Evolutionary conservation across 2,329 filamentous ascomycete species (phyloP), one percentile per base, ranked within the genome.

Genomic region (Mariannaea sp.): DNA sequence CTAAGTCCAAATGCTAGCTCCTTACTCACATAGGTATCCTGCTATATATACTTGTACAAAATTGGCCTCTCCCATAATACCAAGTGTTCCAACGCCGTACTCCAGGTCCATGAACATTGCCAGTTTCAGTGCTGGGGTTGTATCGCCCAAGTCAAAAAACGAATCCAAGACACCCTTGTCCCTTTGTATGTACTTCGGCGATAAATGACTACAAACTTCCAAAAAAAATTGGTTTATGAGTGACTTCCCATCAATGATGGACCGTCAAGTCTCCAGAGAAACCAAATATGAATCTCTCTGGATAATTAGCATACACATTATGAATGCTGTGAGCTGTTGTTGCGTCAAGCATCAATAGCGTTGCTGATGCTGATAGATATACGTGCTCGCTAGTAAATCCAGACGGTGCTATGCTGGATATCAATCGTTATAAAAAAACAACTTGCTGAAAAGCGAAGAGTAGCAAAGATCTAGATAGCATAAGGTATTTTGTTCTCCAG

Each of bases 341-440:
- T 52, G 44, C 45, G 43, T 50, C 8, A 40, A 29, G 55, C 9
- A 32, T 40, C 17, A 33, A 53, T 46, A 40, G 53, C 38, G 24
- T n/a, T n/a, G n/a, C n/a, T n/a, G n/a, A n/a, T n/a, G n/a, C n/a
- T 52, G 43, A 36, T 50, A 53, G 3, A 24, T 3, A 32, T 26
- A 49, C 49, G 26, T 45, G 24, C 46, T 39, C 46, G 42, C 48
- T 58, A 45, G 48, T 55, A 64, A 63, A 60, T 59, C 51, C 60
- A 10, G 50, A 50, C 49, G 50, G 48, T 45, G 49, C 41, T 58
- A n/a, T 53, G 58, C 59, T 49, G 64, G 64, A 64, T 66, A 66
- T 66, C 61, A 59, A 61, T 60, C 53, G 59, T 59, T n/a, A n/a
- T n/a, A n/a, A n/a, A 61, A 55, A 49, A 57, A 61, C 32, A 32